Evolutionary conservation across 2,329 filamentous ascomycete genomes (phyloP).

Genomic region (Zymoseptoria crescenta): DNA sequence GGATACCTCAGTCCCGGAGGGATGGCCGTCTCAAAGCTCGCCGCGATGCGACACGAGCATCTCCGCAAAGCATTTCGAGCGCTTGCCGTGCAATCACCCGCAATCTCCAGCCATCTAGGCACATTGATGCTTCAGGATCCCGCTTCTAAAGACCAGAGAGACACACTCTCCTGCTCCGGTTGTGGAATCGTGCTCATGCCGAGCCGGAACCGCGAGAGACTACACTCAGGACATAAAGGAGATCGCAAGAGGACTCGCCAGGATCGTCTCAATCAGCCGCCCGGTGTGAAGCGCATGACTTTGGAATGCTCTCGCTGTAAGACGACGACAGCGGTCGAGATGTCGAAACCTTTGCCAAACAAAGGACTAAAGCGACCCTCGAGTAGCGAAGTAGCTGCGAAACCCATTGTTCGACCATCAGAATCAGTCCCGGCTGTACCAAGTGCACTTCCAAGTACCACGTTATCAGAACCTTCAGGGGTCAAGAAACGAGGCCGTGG

Average conservation of each 20-base stretch:
- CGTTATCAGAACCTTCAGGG: slow-evolving; percentile 30
- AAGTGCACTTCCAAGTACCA: slow-evolving; percentile 24
- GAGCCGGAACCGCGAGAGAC: slow-evolving; percentile 29
- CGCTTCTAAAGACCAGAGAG: slow-evolving; percentile 42
- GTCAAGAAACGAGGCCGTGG: slow-evolving; percentile 56
- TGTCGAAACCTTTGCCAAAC: not conserved
- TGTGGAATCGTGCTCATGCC: slow-evolving; percentile 56
- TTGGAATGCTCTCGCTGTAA: slow-evolving; percentile 7
- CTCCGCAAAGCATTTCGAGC: not conserved
- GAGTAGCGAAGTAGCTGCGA: not conserved
- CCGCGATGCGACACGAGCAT: not conserved
- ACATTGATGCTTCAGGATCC: slow-evolving; percentile 16
- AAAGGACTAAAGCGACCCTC: not conserved
- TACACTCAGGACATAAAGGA: not conserved
- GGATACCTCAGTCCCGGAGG: not conserved
- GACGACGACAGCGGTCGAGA: not conserved
- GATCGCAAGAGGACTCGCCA: slow-evolving; percentile 2
- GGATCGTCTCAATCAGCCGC: slow-evolving; percentile 1
- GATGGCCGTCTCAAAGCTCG: not conserved
- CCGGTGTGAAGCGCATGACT: not conserved
- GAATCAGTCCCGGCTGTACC: not conserved
- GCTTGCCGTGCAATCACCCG: slow-evolving; percentile 9
- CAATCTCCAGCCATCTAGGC: slow-evolving; percentile 8
- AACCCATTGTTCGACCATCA: not conserved
- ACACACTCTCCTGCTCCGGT: slow-evolving; percentile 49